Percentiles rank a stretch among this genome's conserved stretches.
Conservation (phyloP, 495 filamentous ascomycete genomes). For the Xylaria intraflava region DNA sequence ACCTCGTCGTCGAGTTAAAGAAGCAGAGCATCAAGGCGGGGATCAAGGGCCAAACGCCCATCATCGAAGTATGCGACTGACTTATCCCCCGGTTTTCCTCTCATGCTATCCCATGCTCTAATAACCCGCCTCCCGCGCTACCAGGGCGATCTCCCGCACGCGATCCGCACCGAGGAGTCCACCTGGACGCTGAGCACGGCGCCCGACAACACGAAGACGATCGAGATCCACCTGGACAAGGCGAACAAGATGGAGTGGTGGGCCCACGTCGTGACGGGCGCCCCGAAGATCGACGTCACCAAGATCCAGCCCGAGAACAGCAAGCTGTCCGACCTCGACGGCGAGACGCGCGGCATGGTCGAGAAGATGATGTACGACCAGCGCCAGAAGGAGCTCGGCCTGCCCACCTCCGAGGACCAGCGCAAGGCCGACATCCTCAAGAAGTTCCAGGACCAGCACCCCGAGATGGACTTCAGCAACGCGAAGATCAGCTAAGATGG, state of each 20-base stretch:
- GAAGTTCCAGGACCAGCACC: conserved; percentile 71
- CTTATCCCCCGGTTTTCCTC: neutral
- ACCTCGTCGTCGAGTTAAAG: conserved; percentile 76
- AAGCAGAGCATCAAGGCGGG: conserved; percentile 72
- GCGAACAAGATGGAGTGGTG: conserved; percentile 98
- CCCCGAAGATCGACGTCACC: conserved; percentile 84
- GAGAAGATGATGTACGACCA: conserved; percentile 99
- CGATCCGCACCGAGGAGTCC: conserved; percentile 74
- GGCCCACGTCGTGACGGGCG: conserved; percentile 77
- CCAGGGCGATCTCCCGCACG: conserved; percentile 78
- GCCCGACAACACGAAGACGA: conserved; percentile 58
- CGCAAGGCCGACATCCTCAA: conserved; percentile 86
- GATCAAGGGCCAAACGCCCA: conserved; percentile 79
- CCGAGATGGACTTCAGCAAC: conserved; percentile 79
- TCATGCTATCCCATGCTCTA: neutral
- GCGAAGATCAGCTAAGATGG: conserved; percentile 66
- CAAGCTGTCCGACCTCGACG: conserved; percentile 85
- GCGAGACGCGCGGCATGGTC: conserved; percentile 95
- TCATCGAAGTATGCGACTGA: conserved; percentile 62
- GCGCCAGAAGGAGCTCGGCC: conserved; percentile 84
- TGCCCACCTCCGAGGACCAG: conserved; percentile 83
- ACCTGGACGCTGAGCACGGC: conserved; percentile 87
- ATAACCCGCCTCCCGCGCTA: neutral
- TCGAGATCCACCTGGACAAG: conserved; percentile 92
- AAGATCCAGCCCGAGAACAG: conserved; percentile 93